Evolutionary conservation across 2,329 filamentous ascomycete genomes (phyloP), one percentile per base, ranked within the genome.

Genomic region (Colletotrichum nymphaeae): DNA sequence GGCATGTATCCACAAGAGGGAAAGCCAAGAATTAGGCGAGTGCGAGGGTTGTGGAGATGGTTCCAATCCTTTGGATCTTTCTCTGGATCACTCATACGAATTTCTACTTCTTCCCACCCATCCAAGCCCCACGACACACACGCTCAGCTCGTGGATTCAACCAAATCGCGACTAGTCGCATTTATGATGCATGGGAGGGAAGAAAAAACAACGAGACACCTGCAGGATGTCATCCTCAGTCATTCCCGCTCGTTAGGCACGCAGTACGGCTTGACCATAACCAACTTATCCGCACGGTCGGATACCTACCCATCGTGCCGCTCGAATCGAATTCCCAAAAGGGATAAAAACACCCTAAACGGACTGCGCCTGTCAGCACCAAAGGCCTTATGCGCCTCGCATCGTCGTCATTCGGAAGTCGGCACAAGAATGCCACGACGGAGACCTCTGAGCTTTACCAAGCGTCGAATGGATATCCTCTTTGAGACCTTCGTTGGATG

Each of bases 321-420:
- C 73, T 80, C 77, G 79, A 79, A 79, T 79, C 68, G 42, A 14
- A 55, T 70, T 56, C 77, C 66, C 24, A 67, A 76, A 75, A 19
- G 5, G 63, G 76, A 9, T 75, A 72, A 65, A 69, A 49, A 46
- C 42, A 46, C 42, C 37, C 56, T 7, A 59, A n/a, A n/a, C n/a
- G 35, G 14, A 35, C 52, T 63, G 65, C 57, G 65, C 64, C 64
- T 52, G 42, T 42, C 14, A n/a, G 16, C 26, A 53, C 30, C 53
- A 53, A 32, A 37, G 53, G 63, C 16, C 59, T 35, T 58, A 26
- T 24, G 35, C 37, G 57, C 19, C 30, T 63, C 58, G 37, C 58
- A 53, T 49, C 64, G 19, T 49, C 49, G 19, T 24, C 32, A 32
- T 11, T 57, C 53, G 66, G 70, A 60, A 69, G 14, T 42, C 69